These are phyloP conservation scores for Podospora comata DNA, from an alignment of 495 filamentous ascomycete genomes.

Conservation along the genomic window DNA sequence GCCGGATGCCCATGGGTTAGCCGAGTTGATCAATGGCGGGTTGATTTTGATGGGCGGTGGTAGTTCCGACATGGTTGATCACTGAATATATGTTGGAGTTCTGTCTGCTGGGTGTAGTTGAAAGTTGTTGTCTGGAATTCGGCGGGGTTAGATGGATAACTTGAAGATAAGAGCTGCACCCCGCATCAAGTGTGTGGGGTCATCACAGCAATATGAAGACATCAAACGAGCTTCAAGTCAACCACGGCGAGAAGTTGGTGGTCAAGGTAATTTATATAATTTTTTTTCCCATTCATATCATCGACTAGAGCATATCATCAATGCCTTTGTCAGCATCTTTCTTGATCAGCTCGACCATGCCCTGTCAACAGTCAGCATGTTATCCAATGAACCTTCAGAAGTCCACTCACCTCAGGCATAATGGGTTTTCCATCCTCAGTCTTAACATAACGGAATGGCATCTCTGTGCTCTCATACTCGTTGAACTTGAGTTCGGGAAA, in stretches of 20 bases:
- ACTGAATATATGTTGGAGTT: too few species aligned
- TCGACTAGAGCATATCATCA: constrained; percentile 69
- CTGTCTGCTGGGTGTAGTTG: too few species aligned
- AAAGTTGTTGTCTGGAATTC: neutral
- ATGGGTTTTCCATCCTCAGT: constrained; percentile 69
- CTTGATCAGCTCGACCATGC: constrained; percentile 91
- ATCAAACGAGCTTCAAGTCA: neutral
- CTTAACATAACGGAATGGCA: constrained; percentile 96
- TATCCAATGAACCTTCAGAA: neutral
- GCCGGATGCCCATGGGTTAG: constrained; percentile 67
- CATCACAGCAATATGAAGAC: neutral
- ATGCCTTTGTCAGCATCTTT: constrained; percentile 90
- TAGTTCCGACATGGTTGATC: constrained; percentile 6
- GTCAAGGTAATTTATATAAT: constrained; percentile 4
- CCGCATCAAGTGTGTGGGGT: neutral
- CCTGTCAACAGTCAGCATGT: constrained; percentile 48
- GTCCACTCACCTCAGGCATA: constrained; percentile 75
- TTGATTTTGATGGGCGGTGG: constrained; percentile 45
- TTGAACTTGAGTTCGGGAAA: constrained; percentile 84
- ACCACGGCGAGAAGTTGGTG: neutral
- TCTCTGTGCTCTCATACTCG: constrained; percentile 87
- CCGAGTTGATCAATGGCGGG: constrained; percentile 67
- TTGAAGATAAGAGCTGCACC: constrained; percentile 1
- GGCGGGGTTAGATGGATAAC: neutral
- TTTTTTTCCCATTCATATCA: neutral